Percentiles rank a stretch among this genome's conserved stretches.
Evolutionary conservation across 1,284 basidiomycete genomes (phyloP).

Genomic region (Apiotrichum siamense): DNA sequence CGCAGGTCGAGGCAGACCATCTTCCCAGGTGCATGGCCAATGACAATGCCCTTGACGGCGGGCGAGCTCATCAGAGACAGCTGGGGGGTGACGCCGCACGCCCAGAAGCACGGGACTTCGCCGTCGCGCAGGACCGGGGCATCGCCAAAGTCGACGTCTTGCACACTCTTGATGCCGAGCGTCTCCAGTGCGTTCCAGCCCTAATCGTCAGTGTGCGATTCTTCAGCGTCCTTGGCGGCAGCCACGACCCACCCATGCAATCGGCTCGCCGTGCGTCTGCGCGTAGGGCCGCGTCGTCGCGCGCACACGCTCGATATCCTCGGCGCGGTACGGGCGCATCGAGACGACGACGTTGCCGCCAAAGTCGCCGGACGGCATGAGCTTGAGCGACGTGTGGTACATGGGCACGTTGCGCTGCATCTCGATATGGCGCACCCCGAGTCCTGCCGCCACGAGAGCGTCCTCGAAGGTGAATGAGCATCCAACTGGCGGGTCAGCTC

Average conservation of each 20-base stretch:
- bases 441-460: slow-evolving; percentile 19
- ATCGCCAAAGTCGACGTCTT: slow-evolving; percentile 31
- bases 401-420: slow-evolving; percentile 28
- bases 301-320: slow-evolving; percentile 20
- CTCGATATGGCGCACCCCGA: slow-evolving; percentile 27
- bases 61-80: slow-evolving; percentile 23
- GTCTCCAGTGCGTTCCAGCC: slow-evolving; percentile 23
- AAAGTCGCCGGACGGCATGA: slow-evolving; percentile 27
- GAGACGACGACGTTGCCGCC: slow-evolving; percentile 35
- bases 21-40: slow-evolving; percentile 35
- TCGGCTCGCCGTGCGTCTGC: slow-evolving; percentile 35
- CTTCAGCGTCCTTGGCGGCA: neutral
- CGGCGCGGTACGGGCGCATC: slow-evolving; percentile 33
- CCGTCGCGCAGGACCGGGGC: slow-evolving; percentile 23
- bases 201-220: slow-evolving; percentile 1
- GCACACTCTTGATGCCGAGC: slow-evolving; percentile 31
- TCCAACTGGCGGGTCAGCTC: slow-evolving; percentile 17
- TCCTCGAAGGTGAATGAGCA: slow-evolving; percentile 38
- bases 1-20: slow-evolving; percentile 32
- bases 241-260: slow-evolving; percentile 24
- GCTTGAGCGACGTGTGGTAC: slow-evolving; percentile 24
- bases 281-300: slow-evolving; percentile 26
- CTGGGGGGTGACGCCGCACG: slow-evolving; percentile 38
- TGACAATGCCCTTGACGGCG: slow-evolving; percentile 18
- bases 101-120: slow-evolving; percentile 42